Evolutionary conservation across 163 green algal species (phyloP).

Genomic region (Scenedesmus sp.): DNA sequence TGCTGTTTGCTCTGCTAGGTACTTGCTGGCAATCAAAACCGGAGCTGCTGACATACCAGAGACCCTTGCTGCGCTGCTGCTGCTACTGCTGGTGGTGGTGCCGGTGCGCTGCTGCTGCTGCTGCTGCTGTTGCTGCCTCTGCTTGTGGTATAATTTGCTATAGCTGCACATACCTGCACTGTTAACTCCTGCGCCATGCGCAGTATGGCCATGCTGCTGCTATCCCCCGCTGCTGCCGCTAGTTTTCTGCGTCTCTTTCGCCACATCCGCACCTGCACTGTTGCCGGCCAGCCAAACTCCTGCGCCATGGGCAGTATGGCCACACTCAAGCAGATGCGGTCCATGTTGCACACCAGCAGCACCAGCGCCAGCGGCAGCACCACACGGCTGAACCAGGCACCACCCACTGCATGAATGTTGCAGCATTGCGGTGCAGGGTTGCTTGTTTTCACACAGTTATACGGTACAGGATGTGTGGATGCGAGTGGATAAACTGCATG

Average conservation of each 20-base stretch:
- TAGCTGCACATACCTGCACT: too few species aligned
- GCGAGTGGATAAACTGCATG: too few species aligned
- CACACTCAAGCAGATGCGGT: constrained; percentile 91
- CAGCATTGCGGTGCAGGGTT: not conserved
- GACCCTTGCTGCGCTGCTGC: not conserved
- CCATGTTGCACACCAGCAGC: constrained; percentile 94
- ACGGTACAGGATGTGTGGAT: too few species aligned
- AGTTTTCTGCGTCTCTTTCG: not conserved
- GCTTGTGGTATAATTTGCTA: not conserved
- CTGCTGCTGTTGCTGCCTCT: too few species aligned
- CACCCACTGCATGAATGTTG: constrained; percentile 6
- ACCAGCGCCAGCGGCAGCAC: constrained; percentile 84
- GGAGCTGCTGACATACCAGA: too few species aligned
- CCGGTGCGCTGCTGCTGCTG: too few species aligned
- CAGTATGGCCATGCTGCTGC: not conserved
- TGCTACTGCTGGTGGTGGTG: not conserved
- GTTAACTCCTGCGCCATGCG: too few species aligned
- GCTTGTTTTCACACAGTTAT: not conserved
- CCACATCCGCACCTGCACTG: constrained; percentile 66
- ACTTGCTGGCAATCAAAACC: too few species aligned
- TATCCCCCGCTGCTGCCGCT: not conserved
- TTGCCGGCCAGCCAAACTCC: constrained; percentile 82
- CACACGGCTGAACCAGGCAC: constrained; percentile 59
- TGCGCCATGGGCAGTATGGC: constrained; percentile 86
- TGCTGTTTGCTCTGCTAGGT: too few species aligned